Evolutionary conservation across 371 early-diverging fungal species (phyloP).

Genomic region (Actinomortierella ambigua): DNA sequence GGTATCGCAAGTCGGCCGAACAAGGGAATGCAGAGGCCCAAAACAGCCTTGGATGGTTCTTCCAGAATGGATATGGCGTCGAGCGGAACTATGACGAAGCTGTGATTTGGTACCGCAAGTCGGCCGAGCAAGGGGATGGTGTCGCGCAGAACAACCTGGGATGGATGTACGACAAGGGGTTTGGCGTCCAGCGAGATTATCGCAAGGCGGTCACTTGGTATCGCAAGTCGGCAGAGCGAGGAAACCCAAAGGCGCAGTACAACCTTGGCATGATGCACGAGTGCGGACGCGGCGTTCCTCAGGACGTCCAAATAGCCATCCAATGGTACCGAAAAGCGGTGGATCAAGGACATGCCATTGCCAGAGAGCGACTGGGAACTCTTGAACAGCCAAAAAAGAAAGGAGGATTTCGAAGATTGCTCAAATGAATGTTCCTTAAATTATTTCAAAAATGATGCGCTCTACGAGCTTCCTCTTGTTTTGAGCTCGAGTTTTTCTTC

Average conservation of each 20-base stretch:
- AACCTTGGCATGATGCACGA: constrained; percentile 77
- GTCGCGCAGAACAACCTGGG: constrained; percentile 68
- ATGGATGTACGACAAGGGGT: constrained; percentile 84
- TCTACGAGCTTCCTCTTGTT: too few species aligned
- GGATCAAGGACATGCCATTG: constrained; percentile 59
- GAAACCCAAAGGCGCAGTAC: constrained; percentile 83
- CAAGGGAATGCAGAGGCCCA: constrained; percentile 87
- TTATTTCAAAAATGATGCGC: too few species aligned
- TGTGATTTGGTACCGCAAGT: constrained; percentile 56
- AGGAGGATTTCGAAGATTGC: too few species aligned
- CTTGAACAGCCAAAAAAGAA: too few species aligned
- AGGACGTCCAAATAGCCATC: constrained; percentile 57
- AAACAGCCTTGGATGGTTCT: constrained; percentile 87
- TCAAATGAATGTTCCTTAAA: too few species aligned
- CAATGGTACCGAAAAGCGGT: constrained; percentile 87
- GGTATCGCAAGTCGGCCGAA: constrained; percentile 78
- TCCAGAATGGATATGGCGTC: constrained; percentile 78
- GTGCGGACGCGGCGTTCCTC: constrained; percentile 75
- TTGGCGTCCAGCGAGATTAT: constrained; percentile 70
- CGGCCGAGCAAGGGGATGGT: constrained; percentile 50
- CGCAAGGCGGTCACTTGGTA: constrained; percentile 75
- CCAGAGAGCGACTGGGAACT: too few species aligned
- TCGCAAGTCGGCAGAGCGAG: constrained; percentile 61
- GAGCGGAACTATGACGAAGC: constrained; percentile 57
- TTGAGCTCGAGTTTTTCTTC: too few species aligned